Base-by-base conservation (phyloP, 225 moss, liverwort and hornwort species). In the Thuidium tamariscinum region DNA sequence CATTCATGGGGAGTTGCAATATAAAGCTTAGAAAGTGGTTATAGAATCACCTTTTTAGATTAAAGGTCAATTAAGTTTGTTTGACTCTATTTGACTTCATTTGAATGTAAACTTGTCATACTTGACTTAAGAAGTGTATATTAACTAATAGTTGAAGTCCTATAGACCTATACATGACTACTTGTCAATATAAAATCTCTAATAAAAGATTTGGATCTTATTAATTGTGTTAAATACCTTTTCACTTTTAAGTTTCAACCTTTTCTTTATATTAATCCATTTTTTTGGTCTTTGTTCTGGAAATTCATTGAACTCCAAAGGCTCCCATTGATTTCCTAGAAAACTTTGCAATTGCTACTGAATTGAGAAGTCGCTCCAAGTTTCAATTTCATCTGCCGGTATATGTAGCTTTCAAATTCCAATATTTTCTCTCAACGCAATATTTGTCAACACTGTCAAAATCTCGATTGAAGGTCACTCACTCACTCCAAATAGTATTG, bases 41-140 rank as follows among this genome's bases (percentile, higher is more conserved):
- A 0, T 2, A 23, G 2, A 13, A 1, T 12, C 0, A 3, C 23
- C 13, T 67, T 67, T 32, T 66, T 0, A 67, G 0, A 2, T 22
- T 22, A 5, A 67, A 37, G 36, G 7, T 37, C 0, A 37, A 2
- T 37, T 37, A 3, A 67, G 22, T 37, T 37, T 12, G 37, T 36
- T n/a, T n/a, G n/a, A n/a, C n/a, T n/a, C n/a, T n/a, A n/a, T n/a
- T n/a, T 67, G 6, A 22, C 67, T 66, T 66, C 21, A 21, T 36
- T 67, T 37, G 67, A 37, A 7, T 65, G 10, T 65, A 8, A 36
- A 20, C 9, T 65, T 36, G 5, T 65, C 20, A 6, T n/a, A 1
- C 0, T 65, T 65, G 5, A 65, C 11, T 19, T 16, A 66, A n/a
- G 19, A 65, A 19, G 19, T n/a, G n/a, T n/a, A n/a, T n/a, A n/a